Conservation (phyloP, 768 basidiomycete species). For the Obba rivulosa region DNA sequence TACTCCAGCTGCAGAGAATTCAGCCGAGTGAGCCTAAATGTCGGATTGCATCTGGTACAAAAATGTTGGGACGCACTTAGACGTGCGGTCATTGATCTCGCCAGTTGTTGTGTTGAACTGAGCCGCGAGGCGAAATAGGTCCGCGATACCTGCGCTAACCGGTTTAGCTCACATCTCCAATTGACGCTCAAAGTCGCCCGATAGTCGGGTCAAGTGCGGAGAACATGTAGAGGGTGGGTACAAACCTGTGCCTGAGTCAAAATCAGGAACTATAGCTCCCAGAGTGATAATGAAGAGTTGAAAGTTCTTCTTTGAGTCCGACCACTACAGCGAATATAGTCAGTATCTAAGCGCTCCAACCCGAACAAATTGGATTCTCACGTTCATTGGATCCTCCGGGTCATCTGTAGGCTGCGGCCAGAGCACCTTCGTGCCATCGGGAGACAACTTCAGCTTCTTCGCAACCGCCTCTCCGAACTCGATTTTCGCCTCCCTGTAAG, state of each 20-base stretch:
- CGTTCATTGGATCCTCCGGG: constrained; percentile 62
- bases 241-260: constrained; percentile 58
- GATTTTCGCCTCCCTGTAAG: constrained; percentile 49
- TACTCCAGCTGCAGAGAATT: constrained; percentile 48
- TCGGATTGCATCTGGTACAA: neutral
- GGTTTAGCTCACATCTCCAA: neutral
- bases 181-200: neutral
- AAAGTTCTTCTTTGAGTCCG: constrained; percentile 43
- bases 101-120: constrained; percentile 50
- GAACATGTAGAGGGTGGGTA: too few species aligned
- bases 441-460: constrained; percentile 48
- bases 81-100: constrained; percentile 58
- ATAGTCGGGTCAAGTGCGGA: too few species aligned
- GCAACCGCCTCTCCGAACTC: constrained; percentile 58
- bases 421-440: constrained; percentile 53
- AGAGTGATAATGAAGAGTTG: constrained; percentile 58
- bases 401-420: constrained; percentile 69
- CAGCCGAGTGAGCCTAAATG: too few species aligned
- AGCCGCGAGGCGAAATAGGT: constrained; percentile 53
- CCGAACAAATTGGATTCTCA: constrained; percentile 9
- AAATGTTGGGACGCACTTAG: constrained; percentile 29
- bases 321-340: constrained; percentile 38
- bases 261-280: constrained; percentile 63
- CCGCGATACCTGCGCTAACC: constrained; percentile 43
- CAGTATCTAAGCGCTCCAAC: neutral